Evolutionary conservation across 2,329 filamentous ascomycete species (phyloP).

Genomic region (Penicillium expansum): DNA sequence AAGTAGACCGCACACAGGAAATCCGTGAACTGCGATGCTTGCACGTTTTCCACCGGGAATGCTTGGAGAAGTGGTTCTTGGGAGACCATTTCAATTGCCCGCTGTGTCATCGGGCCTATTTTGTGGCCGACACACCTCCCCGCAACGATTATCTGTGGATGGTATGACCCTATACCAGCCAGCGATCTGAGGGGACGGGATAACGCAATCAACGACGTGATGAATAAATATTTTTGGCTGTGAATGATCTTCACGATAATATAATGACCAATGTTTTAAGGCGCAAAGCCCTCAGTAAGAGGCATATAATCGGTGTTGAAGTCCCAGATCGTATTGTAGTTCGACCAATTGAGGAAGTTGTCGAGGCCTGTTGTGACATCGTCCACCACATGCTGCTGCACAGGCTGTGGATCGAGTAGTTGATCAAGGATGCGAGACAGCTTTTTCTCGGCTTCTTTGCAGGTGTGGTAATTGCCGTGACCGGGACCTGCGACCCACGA

Average conservation of each 20-base stretch:
- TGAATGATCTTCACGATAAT: background rate
- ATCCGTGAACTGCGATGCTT: conserved; percentile 40
- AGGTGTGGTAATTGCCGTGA: conserved; percentile 36
- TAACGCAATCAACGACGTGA: background rate
- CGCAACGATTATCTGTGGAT: conserved; percentile 39
- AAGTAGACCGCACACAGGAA: conserved; percentile 34
- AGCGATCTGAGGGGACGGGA: background rate
- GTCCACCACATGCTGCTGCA: conserved; percentile 28
- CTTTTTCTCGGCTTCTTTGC: conserved; percentile 38
- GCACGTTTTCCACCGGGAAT: conserved; percentile 42
- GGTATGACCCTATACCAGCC: conserved; percentile 24
- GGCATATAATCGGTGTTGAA: conserved; percentile 32
- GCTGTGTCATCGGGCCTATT: conserved; percentile 39
- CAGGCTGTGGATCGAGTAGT: conserved; percentile 35
- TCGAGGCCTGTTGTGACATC: conserved; percentile 33
- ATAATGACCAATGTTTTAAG: conserved; percentile 7
- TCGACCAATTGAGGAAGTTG: conserved; percentile 36
- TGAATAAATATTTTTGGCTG: background rate
- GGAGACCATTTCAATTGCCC: conserved; percentile 41
- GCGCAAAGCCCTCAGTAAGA: conserved; percentile 19
- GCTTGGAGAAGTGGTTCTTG: conserved; percentile 42
- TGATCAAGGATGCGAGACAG: conserved; percentile 37
- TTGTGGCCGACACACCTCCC: conserved; percentile 28
- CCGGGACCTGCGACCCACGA: conserved; percentile 35
- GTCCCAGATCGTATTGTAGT: conserved; percentile 32